Percentiles rank a stretch among this genome's conserved stretches.
phyloP scores from a whole-genome alignment of 345 rosid genomes.

The Salix viminalis region DNA sequence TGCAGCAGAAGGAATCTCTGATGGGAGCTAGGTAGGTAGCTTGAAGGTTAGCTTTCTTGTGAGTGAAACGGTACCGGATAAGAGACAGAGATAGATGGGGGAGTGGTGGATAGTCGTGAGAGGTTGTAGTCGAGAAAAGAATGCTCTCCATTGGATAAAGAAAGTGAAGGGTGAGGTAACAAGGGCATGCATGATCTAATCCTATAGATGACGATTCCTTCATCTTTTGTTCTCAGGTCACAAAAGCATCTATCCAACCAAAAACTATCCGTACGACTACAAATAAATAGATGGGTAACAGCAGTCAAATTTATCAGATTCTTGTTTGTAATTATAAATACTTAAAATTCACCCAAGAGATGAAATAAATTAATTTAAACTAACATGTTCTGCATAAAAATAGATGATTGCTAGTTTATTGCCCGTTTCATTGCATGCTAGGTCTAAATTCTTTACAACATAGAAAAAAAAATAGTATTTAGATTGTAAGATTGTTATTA shows the following conservation, averaged over 20 bases:
- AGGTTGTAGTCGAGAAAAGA: not conserved
- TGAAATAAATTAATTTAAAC: not conserved
- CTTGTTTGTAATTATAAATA: not conserved
- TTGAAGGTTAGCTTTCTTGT: not conserved
- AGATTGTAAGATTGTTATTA: too few species aligned
- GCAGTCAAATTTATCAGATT: not conserved
- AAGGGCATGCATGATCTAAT: constrained; percentile 6
- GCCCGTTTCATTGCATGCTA: not conserved
- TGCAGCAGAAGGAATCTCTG: not conserved
- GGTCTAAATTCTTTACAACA: not conserved
- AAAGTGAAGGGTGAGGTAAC: constrained; percentile 28
- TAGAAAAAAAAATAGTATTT: too few species aligned
- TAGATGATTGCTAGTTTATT: not conserved
- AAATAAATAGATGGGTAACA: not conserved
- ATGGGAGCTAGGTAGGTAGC: not conserved
- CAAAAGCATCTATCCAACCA: not conserved
- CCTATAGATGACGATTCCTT: not conserved
- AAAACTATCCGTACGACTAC: not conserved
- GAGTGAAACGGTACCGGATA: not conserved
- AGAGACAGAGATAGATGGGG: not conserved
- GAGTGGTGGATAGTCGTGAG: not conserved
- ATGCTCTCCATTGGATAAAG: constrained; percentile 22
- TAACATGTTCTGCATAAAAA: too few species aligned
- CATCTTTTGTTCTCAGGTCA: not conserved
- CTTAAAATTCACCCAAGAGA: not conserved